Evolutionary conservation across 2,329 filamentous ascomycete species (phyloP).

Genomic region (Penicillium sp.): DNA sequence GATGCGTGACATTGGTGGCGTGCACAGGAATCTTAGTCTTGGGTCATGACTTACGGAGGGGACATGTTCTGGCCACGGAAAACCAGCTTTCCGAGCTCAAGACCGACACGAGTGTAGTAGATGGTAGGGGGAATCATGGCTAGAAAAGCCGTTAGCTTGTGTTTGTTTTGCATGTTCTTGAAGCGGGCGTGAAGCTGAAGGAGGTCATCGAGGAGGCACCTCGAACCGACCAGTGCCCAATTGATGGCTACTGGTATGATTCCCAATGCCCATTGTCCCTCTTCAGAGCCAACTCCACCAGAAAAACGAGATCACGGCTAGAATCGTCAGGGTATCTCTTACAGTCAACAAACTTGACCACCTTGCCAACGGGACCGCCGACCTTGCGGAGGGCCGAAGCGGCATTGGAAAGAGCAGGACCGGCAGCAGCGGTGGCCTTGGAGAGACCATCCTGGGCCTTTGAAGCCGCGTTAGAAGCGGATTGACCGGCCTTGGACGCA

Average conservation of each 20-base stretch:
- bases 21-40: constrained; percentile 1
- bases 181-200: constrained; percentile 1
- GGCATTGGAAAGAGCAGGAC: constrained; percentile 67
- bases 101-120: constrained; percentile 85
- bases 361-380: constrained; percentile 74
- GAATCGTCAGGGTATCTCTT: constrained; percentile 38
- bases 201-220: constrained; percentile 15
- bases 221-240: background rate
- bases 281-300: too few relatives aligned
- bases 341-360: constrained; percentile 82
- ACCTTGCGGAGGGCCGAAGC: constrained; percentile 67
- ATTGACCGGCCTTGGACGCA: constrained; percentile 42
- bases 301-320: background rate
- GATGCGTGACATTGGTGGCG: background rate
- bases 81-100: constrained; percentile 83
- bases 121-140: constrained; percentile 77
- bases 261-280: background rate
- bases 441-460: constrained; percentile 80
- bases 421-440: constrained; percentile 72
- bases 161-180: constrained; percentile 9
- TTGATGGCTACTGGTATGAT: constrained; percentile 1
- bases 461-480: constrained; percentile 36
- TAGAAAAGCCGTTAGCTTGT: constrained; percentile 39
- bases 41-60: constrained; percentile 69
- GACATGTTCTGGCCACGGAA: constrained; percentile 85